phyloP scores from a whole-genome alignment of 768 basidiomycete species.

The Tulasnella sp. region DNA sequence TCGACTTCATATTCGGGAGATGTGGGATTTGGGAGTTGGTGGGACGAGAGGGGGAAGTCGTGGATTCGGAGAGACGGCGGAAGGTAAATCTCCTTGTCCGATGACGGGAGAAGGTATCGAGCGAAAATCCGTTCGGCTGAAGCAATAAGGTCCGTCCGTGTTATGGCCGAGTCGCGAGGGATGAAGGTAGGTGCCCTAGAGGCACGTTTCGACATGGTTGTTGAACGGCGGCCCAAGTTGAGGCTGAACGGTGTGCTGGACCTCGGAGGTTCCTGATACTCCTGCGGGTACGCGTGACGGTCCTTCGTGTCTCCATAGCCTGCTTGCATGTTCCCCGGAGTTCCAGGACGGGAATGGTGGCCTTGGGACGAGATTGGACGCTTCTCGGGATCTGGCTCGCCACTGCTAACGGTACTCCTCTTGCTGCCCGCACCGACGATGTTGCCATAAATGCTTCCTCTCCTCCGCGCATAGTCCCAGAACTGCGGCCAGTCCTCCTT shows the following conservation, averaged over 20 bases:
- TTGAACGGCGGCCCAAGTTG: slow-evolving; percentile 8
- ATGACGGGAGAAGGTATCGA: slow-evolving; percentile 78
- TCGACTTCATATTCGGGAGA: slow-evolving; percentile 37
- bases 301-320: slow-evolving; percentile 22
- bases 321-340: slow-evolving; percentile 41
- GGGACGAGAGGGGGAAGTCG: slow-evolving; percentile 71
- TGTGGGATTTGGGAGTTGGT: slow-evolving; percentile 52
- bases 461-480: slow-evolving; percentile 82
- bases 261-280: slow-evolving; percentile 1
- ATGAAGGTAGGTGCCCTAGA: slow-evolving; percentile 76
- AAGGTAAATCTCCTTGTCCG: slow-evolving; percentile 97
- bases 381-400: slow-evolving; percentile 60
- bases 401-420: slow-evolving; percentile 74
- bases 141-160: slow-evolving; percentile 76
- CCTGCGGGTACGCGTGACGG: background rate
- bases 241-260: slow-evolving; percentile 16
- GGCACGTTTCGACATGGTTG: slow-evolving; percentile 14
- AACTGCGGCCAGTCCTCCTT: slow-evolving; percentile 99
- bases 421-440: slow-evolving; percentile 69
- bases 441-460: slow-evolving; percentile 89
- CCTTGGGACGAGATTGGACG: slow-evolving; percentile 32
- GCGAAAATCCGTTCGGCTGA: slow-evolving; percentile 95
- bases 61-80: slow-evolving; percentile 87
- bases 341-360: slow-evolving; percentile 26
- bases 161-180: slow-evolving; percentile 81